Evolutionary conservation across 83 land plant species (phyloP), one percentile per base, ranked within the genome.

Genomic region (Picea mariana): DNA sequence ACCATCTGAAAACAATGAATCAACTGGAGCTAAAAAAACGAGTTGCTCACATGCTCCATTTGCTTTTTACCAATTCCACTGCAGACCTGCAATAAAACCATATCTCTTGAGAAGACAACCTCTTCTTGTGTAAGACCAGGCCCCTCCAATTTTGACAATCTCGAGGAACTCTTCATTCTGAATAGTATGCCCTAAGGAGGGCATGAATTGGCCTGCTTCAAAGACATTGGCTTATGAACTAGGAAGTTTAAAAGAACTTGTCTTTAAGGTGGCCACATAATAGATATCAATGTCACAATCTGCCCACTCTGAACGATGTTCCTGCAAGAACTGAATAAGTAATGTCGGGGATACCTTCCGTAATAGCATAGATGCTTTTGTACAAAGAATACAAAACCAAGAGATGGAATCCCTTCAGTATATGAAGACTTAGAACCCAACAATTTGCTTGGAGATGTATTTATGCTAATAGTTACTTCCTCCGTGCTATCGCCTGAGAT

Each of bases 271-370:
- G 61, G 91, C 86, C 55, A 91, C 92, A 49, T 86, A 85, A 79
- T 93, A 91, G 20, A 89, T 89, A 84, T 92, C 95, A 68, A 92
- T 85, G 65, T 69, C 87, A 73, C 81, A 85, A 77, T 96, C 96
- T 59, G 95, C 98, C 98, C 98, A 96, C 78, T 94, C 94, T 75
- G 98, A 94, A 63, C 96, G 89, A 79, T 96, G 96, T 85, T 96
- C 96, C 40, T 96, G 85, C 80, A 96, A 62, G 68, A 96, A 96
- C 40, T 91, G 86, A 11, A 96, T 84, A 44, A 96, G 89, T 31
- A 94, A 61, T 40, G 98, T 92, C 47, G 98, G 95, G 69, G 98
- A 90, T n/a, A 96, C 93, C 80, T 91, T 92, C 96, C 94, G 84
- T 78, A 82, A 78, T n/a, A 94, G 89, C 93, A 94, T 94, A 77